Evolutionary conservation across 2,329 filamentous ascomycete genomes (phyloP).

Genomic region (Ophiostoma tasmaniense): DNA sequence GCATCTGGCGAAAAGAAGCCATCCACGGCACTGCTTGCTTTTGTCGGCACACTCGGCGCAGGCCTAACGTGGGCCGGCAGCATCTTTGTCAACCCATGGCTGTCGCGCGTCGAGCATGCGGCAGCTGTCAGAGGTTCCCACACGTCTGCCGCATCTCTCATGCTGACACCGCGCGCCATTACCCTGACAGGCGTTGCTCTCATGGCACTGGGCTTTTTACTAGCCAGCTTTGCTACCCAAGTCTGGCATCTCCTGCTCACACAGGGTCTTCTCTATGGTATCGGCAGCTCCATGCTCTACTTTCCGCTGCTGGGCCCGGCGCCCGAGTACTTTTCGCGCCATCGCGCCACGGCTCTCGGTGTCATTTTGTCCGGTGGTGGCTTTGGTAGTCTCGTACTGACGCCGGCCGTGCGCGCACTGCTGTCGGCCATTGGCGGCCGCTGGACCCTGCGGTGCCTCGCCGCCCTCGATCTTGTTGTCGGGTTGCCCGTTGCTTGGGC

Average conservation of each 20-base stretch:
- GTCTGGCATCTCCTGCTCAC: slow-evolving; percentile 36
- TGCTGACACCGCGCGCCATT: slow-evolving; percentile 26
- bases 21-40: slow-evolving; percentile 37
- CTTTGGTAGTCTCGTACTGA: slow-evolving; percentile 35
- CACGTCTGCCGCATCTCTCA: neutral
- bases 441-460: slow-evolving; percentile 36
- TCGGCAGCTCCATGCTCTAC: slow-evolving; percentile 37
- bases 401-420: slow-evolving; percentile 33
- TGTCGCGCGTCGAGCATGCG: slow-evolving; percentile 33
- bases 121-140: neutral
- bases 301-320: slow-evolving; percentile 37
- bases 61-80: slow-evolving; percentile 44
- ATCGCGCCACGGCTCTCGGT: slow-evolving; percentile 39
- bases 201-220: slow-evolving; percentile 35
- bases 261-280: slow-evolving; percentile 35
- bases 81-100: slow-evolving; percentile 39
- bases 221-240: slow-evolving; percentile 31
- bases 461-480: slow-evolving; percentile 30
- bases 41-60: slow-evolving; percentile 40
- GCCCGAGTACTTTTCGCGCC: slow-evolving; percentile 41
- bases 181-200: slow-evolving; percentile 34
- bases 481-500: slow-evolving; percentile 34
- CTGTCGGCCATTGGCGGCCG: slow-evolving; percentile 35
- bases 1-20: slow-evolving; percentile 24
- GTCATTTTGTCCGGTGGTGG: slow-evolving; percentile 37